Base-by-base conservation (phyloP, 2,329 filamentous ascomycete genomes). In the Ceratocystis huliohia region DNA sequence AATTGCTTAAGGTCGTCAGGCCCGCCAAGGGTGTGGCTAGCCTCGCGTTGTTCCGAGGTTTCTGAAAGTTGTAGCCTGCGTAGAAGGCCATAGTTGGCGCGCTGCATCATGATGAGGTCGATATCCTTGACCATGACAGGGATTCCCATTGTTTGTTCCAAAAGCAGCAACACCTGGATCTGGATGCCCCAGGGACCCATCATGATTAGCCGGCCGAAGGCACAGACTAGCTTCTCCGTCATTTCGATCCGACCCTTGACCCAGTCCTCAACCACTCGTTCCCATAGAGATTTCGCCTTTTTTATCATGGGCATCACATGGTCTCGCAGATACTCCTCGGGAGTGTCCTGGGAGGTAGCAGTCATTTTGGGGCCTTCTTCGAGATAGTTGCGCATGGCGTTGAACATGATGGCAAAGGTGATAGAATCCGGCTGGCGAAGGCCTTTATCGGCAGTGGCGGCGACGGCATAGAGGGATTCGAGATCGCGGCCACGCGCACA, bases 381-480 rank as follows among this genome's bases (percentile, higher is more conserved):
- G 10, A 77, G 74, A 46, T 79, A 74, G 56, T 78, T 75, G 61
- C 84, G 82, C 63, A 97, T 81, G 2, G 88, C 89, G 71, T 91
- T 88, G 64, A 99, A 74, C 68, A 99, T 88, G 59, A 85, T 91
- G 0, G 88, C 89, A 73, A 91, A 99, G 0, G 93, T 96, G 61
- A 65, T 82, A 71, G 70, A 79, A 75, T 75, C 95, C 2, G 92
- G 86, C 20, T 85, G 78, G 41, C 83, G 82, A 0, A 81, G 73
- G 0, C 84, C 76, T 15, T 86, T 81, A 17, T 91, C 87, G 67
- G 93, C 81, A 41, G 86, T 84, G n/a, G 84, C 81, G 56, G 87
- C 84, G 69, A 96, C 81, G 65, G 82, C 82, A 80, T 94, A 96
- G 70, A 97, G 77, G 17, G 86, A 83, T 70, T 96, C 91, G 74